phyloP scores from a whole-genome alignment of 179 eudicot genomes.

The Silene vulgaris region DNA sequence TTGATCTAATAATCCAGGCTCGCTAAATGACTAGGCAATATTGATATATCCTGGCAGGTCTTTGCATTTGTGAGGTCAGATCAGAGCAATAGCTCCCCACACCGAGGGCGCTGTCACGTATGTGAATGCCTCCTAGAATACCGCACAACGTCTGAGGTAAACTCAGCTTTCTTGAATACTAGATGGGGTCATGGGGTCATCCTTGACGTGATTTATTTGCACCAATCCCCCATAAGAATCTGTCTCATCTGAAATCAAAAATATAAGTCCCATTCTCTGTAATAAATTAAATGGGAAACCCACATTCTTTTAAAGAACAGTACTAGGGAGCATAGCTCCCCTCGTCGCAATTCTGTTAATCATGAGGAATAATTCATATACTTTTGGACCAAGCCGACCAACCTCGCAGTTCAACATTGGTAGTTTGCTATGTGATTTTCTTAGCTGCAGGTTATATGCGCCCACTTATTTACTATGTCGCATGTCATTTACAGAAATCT shows the following conservation, averaged over 20 bases:
- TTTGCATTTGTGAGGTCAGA: conserved; percentile 80
- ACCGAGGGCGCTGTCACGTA: conserved; percentile 77
- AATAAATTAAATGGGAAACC: neutral
- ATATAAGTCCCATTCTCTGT: neutral
- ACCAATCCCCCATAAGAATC: neutral
- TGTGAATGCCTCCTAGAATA: conserved; percentile 79
- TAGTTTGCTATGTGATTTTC: neutral
- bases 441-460: neutral
- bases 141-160: conserved; percentile 84
- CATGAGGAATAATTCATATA: neutral
- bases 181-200: neutral
- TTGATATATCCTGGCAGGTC: conserved; percentile 47
- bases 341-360: neutral
- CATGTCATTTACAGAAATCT: conserved; percentile 48
- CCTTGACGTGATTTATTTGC: neutral
- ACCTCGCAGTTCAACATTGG: neutral
- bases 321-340: no score
- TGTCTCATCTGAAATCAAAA: neutral
- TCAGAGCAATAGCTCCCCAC: conserved; percentile 52
- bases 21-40: neutral
- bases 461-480: neutral
- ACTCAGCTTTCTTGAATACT: neutral
- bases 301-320: no score
- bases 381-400: neutral
- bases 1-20: neutral